Evolutionary conservation across 2,329 filamentous ascomycete species (phyloP).

Genomic region (Sarocladiaceae sp.): DNA sequence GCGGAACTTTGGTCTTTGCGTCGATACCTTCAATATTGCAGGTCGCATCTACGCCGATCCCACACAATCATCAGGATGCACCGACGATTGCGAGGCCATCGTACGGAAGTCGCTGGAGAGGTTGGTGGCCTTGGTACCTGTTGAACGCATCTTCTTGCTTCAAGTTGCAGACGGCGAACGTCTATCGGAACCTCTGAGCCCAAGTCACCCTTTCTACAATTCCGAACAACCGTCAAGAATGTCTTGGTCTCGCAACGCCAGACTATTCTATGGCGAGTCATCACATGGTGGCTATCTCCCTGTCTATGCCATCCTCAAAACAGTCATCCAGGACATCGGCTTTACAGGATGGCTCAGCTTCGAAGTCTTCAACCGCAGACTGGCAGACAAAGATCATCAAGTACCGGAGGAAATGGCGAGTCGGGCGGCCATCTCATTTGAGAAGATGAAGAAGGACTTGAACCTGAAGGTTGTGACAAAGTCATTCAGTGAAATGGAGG

Average conservation of each 20-base stretch:
- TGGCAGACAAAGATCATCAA: constrained; percentile 16
- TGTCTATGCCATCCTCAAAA: constrained; percentile 53
- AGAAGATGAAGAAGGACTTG: constrained; percentile 1
- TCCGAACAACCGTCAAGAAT: constrained; percentile 9
- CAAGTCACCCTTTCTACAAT: constrained; percentile 16
- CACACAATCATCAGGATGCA: constrained; percentile 23
- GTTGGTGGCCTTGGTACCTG: constrained; percentile 51
- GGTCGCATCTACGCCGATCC: constrained; percentile 70
- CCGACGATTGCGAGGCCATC: constrained; percentile 43
- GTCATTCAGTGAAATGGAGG: neutral
- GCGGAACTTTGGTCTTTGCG: constrained; percentile 69
- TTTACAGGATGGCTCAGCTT: constrained; percentile 69
- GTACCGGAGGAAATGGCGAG: constrained; percentile 20
- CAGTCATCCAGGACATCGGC: constrained; percentile 59
- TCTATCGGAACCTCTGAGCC: constrained; percentile 52
- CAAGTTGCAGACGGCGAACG: constrained; percentile 73
- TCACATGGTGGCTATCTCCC: constrained; percentile 65
- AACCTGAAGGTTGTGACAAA: neutral
- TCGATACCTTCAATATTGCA: constrained; percentile 77
- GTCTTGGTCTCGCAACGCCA: constrained; percentile 11
- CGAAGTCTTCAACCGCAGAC: constrained; percentile 57
- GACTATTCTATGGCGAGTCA: constrained; percentile 40
- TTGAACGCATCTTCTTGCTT: constrained; percentile 67
- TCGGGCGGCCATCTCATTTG: constrained; percentile 8
- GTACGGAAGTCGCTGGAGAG: constrained; percentile 50